A percentile compares a stretch with the other conserved stretches of the same genome.
Conservation (phyloP, 2,329 filamentous ascomycete genomes). For the Dendrostoma leiphaemia region DNA sequence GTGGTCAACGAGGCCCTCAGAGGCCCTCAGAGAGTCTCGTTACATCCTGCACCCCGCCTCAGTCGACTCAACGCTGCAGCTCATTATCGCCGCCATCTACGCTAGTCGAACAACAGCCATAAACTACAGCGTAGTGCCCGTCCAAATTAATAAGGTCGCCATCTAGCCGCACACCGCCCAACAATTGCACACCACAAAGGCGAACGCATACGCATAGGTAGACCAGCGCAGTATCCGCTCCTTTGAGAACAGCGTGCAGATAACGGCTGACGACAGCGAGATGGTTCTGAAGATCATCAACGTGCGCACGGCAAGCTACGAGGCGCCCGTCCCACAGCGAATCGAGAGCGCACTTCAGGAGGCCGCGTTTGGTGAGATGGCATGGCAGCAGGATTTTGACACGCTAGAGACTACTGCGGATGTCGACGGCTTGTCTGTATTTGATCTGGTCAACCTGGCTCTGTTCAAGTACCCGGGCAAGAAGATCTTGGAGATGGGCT, state of each 20-base stretch:
- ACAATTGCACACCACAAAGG: conserved; percentile 17
- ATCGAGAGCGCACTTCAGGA: conserved; percentile 14
- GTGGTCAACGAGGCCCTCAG: conserved; percentile 17
- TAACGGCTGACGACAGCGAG: conserved; percentile 23
- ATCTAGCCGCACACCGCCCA: conserved; percentile 18
- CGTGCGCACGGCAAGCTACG: conserved; percentile 25
- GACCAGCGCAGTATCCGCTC: conserved; percentile 22
- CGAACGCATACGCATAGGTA: conserved; percentile 22
- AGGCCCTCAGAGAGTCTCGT: conserved; percentile 31
- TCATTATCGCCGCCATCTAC: conserved; percentile 30
- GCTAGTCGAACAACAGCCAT: conserved; percentile 28
- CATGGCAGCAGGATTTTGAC: conserved; percentile 27
- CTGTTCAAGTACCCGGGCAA: conserved; percentile 27
- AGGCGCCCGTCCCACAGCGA: conserved; percentile 29
- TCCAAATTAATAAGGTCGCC: conserved; percentile 26
- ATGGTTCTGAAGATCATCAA: conserved; percentile 28
- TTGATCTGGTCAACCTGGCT: conserved; percentile 20
- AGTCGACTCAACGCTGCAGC: conserved; percentile 36
- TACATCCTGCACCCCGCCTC: conserved; percentile 38
- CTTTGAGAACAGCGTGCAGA: conserved; percentile 23
- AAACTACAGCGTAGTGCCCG: conserved; percentile 30
- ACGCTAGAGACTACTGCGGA: background rate
- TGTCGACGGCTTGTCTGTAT: conserved; percentile 1
- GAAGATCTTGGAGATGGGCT: too few species aligned
- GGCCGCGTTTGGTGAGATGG: conserved; percentile 26